phyloP scores from a whole-genome alignment of 345 rosid genomes.

The Linum lewisii region DNA sequence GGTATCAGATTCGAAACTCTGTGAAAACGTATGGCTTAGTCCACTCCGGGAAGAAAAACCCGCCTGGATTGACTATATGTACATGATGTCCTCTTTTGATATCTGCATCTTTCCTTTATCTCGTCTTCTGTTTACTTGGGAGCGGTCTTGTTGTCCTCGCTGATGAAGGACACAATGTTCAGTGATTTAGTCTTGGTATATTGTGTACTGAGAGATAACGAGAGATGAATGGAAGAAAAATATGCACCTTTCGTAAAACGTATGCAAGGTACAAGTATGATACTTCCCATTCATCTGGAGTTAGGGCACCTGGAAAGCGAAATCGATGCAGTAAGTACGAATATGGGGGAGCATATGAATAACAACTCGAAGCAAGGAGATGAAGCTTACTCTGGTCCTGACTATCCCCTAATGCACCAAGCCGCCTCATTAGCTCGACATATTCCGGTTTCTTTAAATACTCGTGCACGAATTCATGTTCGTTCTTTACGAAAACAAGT shows the following conservation, averaged over 20 bases:
- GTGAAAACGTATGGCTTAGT: too few species aligned
- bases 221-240: not conserved
- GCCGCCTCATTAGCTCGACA: constrained; percentile 77
- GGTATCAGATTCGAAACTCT: too few species aligned
- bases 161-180: constrained; percentile 17
- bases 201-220: not conserved
- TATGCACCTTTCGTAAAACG: constrained; percentile 70
- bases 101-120: constrained; percentile 79
- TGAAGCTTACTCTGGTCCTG: constrained; percentile 69
- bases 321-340: not conserved
- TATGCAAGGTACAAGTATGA: constrained; percentile 80
- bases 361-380: not conserved
- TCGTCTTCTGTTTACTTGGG: constrained; percentile 34
- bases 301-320: constrained; percentile 54
- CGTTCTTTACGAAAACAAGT: constrained; percentile 81
- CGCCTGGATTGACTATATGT: constrained; percentile 8
- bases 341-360: not conserved
- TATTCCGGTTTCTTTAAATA: constrained; percentile 67
- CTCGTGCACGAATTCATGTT: constrained; percentile 82
- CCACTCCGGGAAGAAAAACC: not conserved
- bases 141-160: constrained; percentile 67
- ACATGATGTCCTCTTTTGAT: constrained; percentile 60
- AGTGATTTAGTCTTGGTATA: not conserved
- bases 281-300: constrained; percentile 94
- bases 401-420: constrained; percentile 95